Conservation (phyloP, 495 filamentous ascomycete genomes). For the Penicillium waksmanii region DNA sequence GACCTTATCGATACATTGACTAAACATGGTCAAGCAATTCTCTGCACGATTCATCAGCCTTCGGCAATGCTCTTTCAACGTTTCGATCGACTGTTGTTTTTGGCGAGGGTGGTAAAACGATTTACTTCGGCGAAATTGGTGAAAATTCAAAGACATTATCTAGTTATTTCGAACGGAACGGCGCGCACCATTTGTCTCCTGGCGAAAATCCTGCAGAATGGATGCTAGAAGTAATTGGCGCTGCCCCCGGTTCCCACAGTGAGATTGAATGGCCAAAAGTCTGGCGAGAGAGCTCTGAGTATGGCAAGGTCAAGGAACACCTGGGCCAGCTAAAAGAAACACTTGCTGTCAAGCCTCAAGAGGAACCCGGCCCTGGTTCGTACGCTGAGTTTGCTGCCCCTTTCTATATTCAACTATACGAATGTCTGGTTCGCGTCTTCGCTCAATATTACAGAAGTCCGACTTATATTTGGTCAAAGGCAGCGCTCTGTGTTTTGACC, state of each 20-base stretch:
- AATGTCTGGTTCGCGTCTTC: constrained; percentile 49
- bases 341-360: constrained; percentile 33
- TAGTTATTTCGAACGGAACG: constrained; percentile 76
- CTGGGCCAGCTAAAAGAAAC: constrained; percentile 52
- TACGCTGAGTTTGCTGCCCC: constrained; percentile 50
- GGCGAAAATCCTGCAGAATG: constrained; percentile 82
- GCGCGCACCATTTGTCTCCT: constrained; percentile 58
- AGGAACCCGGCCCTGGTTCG: constrained; percentile 8
- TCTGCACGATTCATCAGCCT: constrained; percentile 95
- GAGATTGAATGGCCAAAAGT: constrained; percentile 69
- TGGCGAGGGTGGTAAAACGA: constrained; percentile 69
- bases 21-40: constrained; percentile 83
- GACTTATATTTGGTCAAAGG: constrained; percentile 21
- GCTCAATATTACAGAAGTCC: constrained; percentile 53
- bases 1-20: constrained; percentile 79
- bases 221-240: constrained; percentile 85
- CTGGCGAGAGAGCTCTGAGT: constrained; percentile 73
- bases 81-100: constrained; percentile 85
- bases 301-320: constrained; percentile 45
- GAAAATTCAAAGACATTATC: constrained; percentile 69
- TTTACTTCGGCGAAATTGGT: constrained; percentile 88
- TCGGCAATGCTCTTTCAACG: constrained; percentile 89
- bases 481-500: constrained; percentile 18
- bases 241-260: constrained; percentile 61
- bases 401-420: constrained; percentile 47